Evolutionary conservation across 2,329 filamentous ascomycete species (phyloP), one percentile per base, ranked within the genome.

Genomic region (Penicillium sclerotigenum): DNA sequence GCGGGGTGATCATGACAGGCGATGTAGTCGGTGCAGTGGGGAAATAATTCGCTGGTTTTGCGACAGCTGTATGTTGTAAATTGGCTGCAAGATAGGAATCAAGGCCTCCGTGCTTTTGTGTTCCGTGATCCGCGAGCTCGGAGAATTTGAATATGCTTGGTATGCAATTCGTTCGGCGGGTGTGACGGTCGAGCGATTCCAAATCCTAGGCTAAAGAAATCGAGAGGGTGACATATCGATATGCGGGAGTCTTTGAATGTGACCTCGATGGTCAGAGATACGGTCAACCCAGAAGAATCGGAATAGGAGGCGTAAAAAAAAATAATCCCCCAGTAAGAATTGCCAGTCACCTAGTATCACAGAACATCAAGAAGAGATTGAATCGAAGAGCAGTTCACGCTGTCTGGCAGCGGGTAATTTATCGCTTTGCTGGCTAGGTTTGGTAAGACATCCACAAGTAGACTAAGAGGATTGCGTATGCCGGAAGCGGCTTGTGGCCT

Each of bases 1-100:
- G 84, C 70, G 89, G 90, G 68, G 88, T 89, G 72, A 92, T 82
- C 90, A 95, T 95, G 54, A 55, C 65, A 60, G 52, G 55, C 57
- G 31, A 54, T 41, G 29, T 24, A 41, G 47, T 34, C 29, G 46
- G 37, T 43, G 40, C 38, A 31, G 45, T 50, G 48, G 50, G 42
- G 20, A 55, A 47, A 49, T 47, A 24, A n/a, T 29, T 53, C 40
- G 26, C 22, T 24, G 53, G 29, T 45, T 45, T 59, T 57, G 41
- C 48, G 52, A 57, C 43, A 33, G 49, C 47, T 47, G 59, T 34
- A 37, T 11, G 22, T 33, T 28, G 28, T 34, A 37, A 13, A 28
- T 33, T 28, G 28, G 29, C 10, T 26, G 29, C 10, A 11, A 28
- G 18, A 20, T 48, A 43, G 45, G 42, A 37, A 56, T 47, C 24